Base-by-base conservation (phyloP, 495 filamentous ascomycete genomes). In the Penicillium pulvis region DNA sequence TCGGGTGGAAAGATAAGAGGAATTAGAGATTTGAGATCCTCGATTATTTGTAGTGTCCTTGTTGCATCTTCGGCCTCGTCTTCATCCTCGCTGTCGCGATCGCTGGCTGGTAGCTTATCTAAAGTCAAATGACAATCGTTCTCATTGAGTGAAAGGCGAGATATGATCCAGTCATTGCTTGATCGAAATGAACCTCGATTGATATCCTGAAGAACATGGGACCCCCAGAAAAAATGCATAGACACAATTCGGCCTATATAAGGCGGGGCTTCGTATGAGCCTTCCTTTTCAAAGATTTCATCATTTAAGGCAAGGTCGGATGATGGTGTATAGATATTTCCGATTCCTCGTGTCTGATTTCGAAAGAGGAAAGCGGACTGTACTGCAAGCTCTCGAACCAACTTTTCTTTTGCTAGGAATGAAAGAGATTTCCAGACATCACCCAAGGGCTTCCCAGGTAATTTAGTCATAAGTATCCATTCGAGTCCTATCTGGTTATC, bases 261-360 rank as follows among this genome's bases (percentile, higher is more conserved):
- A 19, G 53, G 53, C 1, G 19, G 16, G 19, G 30, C 30, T 31
- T n/a, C n/a, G n/a, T n/a, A n/a, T n/a, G n/a, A n/a, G n/a, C n/a
- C n/a, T n/a, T n/a, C n/a, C n/a, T n/a, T n/a, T n/a, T n/a, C n/a
- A n/a, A n/a, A n/a, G n/a, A n/a, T n/a, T n/a, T n/a, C n/a, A n/a
- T n/a, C n/a, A n/a, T n/a, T n/a, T n/a, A n/a, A n/a, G n/a, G n/a
- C n/a, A n/a, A n/a, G n/a, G n/a, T n/a, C n/a, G n/a, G n/a, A n/a
- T n/a, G n/a, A n/a, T n/a, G n/a, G n/a, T n/a, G n/a, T n/a, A 31
- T 59, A 50, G 57, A 59, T 36, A 26, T 59, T 59, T n/a, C 57
- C 57, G 23, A 59, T 59, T 42, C 57, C 50, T 12, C 44, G 41
- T 3, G 55, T 33, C 42, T 59, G 50, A 31, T 50, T 50, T n/a